Evolutionary conservation across 768 basidiomycete genomes (phyloP), one percentile per base, ranked within the genome.

Genomic region (Lepiota venenata): DNA sequence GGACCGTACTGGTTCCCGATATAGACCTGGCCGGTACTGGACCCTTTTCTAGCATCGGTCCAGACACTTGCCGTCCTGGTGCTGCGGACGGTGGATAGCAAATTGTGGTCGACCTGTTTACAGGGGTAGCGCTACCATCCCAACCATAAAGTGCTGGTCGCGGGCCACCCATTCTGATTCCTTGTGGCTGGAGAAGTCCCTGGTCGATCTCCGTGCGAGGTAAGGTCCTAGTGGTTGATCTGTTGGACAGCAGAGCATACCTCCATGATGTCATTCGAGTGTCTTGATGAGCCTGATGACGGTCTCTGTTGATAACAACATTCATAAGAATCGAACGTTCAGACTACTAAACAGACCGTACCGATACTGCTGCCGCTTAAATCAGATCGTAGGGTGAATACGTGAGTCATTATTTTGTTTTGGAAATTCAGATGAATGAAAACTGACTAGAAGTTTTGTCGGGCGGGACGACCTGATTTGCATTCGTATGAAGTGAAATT

Each of bases 381-480:
- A 20, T 45, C 46, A 15, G 38, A 39, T 29, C 9, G 32, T 46
- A 27, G 15, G 25, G 12, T 46, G 21, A 49, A 9, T 39, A 22
- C 12, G 7, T 49, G 6, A 22, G 18, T 22, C 16, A 22, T 39
- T 3, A 6, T 8, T 5, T 15, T 37, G 11, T 15, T 39, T 49
- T 7, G 22, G 5, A 25, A 37, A 27, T 32, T 32, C 9, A 9
- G 32, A 9, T 32, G 8, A 11, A 21, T 6, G 12, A 11, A n/a
- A 37, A 38, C 52, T 54, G 25, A 54, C 52, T n/a, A 38, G 41
- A 16, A 35, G 35, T 38, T 38, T 16, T 37, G 32, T 43, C 16
- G 25, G n/a, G 16, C 32, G 15, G 15, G 12, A 50, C 4, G 22
- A 42, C 6, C n/a, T 41, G 49, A 16, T 50, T 40, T 18, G 16